phyloP scores from a whole-genome alignment of 2,329 filamentous ascomycete species.

The Colletotrichum graminicola region DNA sequence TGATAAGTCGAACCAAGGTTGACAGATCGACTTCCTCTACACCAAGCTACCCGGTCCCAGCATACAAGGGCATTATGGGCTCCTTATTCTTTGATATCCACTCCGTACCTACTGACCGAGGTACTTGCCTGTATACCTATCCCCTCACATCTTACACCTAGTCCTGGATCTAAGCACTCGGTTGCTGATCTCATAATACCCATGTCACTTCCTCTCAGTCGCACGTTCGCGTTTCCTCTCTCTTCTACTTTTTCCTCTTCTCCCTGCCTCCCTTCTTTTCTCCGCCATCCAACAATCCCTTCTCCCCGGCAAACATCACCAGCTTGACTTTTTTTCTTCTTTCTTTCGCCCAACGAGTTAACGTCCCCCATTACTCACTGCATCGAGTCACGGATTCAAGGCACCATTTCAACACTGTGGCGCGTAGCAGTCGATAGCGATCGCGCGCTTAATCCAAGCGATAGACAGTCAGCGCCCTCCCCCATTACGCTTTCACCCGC shows the following conservation, averaged over 20 bases:
- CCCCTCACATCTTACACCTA: constrained; percentile 33
- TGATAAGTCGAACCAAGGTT: constrained; percentile 1
- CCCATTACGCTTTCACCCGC: not conserved
- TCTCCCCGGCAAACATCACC: not conserved
- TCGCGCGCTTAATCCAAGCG: constrained; percentile 10
- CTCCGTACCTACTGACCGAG: too few relatives aligned
- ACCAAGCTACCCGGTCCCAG: not conserved
- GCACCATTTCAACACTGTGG: constrained; percentile 7
- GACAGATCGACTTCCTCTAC: not conserved
- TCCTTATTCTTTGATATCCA: not conserved
- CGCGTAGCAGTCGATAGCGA: constrained; percentile 5
- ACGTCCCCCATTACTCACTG: not conserved
- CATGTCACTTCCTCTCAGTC: constrained; percentile 31
- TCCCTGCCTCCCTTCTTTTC: constrained; percentile 6
- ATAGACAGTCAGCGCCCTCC: not conserved
- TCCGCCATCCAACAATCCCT: constrained; percentile 7
- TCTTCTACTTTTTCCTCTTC: constrained; percentile 3
- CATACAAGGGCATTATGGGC: not conserved
- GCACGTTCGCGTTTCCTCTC: constrained; percentile 23
- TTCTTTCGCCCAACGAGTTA: not conserved
- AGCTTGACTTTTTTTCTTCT: not conserved
- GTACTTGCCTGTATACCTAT: not conserved
- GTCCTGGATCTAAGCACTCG: constrained; percentile 20
- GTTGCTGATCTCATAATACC: constrained; percentile 37
- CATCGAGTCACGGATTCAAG: constrained; percentile 24